Evolutionary conservation across 2,329 filamentous ascomycete genomes (phyloP).

Genomic region (Fusarium veterinarium): DNA sequence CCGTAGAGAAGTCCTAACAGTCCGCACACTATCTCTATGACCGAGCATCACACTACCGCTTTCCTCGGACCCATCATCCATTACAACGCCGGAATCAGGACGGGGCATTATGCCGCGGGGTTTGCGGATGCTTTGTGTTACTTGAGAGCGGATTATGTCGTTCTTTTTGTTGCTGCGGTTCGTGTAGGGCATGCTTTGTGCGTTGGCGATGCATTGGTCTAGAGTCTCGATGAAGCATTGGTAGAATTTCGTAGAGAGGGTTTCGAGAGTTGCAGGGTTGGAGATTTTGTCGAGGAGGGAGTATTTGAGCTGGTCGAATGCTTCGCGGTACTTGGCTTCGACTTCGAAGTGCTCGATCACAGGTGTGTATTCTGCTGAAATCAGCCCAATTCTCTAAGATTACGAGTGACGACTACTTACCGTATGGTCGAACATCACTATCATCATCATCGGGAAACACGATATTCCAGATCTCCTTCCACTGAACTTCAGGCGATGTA

Average conservation of each 20-base stretch:
- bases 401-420: constrained; percentile 25
- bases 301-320: constrained; percentile 49
- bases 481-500: constrained; percentile 53
- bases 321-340: constrained; percentile 48
- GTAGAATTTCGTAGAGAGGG: constrained; percentile 53
- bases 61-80: constrained; percentile 55
- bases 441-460: constrained; percentile 56
- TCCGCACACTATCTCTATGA: constrained; percentile 49
- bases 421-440: constrained; percentile 45
- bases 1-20: constrained; percentile 36
- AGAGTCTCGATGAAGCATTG: constrained; percentile 56
- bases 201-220: constrained; percentile 51
- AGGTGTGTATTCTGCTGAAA: constrained; percentile 51
- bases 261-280: constrained; percentile 53
- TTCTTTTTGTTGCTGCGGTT: constrained; percentile 56
- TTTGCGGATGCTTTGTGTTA: constrained; percentile 38
- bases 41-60: constrained; percentile 48
- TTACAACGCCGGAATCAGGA: constrained; percentile 53
- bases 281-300: constrained; percentile 53
- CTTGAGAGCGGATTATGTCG: constrained; percentile 42
- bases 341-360: constrained; percentile 58
- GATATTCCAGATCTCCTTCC: constrained; percentile 57
- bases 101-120: constrained; percentile 44
- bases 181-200: constrained; percentile 53
- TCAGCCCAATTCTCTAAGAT: not conserved